phyloP scores from a whole-genome alignment of 148 eudicot genomes.

The Amaranthus hypochondriacus region DNA sequence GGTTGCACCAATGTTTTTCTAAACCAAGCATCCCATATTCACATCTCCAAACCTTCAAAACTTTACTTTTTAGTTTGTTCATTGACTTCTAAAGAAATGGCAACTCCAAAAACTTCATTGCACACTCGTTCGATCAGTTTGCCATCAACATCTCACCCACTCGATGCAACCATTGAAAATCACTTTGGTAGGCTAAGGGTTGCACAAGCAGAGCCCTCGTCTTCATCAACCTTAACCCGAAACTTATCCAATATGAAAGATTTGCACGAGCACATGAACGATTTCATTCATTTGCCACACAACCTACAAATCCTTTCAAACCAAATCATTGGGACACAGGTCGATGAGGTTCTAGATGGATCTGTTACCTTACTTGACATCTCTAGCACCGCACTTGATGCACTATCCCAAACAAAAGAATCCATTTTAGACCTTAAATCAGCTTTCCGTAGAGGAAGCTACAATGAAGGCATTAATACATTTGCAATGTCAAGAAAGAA shows the following conservation, averaged over 20 bases:
- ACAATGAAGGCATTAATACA: conserved; percentile 11
- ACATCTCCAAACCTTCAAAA: background rate
- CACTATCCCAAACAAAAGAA: conserved; percentile 23
- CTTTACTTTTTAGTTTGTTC: background rate
- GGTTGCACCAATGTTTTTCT: background rate
- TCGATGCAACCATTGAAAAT: conserved; percentile 23
- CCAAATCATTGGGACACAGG: conserved; percentile 6
- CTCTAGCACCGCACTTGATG: conserved; percentile 24
- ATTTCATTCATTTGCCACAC: conserved; percentile 23
- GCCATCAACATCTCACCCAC: conserved; percentile 35
- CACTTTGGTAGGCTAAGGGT: conserved; percentile 27
- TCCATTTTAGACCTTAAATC: conserved; percentile 36
- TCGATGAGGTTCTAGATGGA: conserved; percentile 29
- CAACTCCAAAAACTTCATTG: conserved; percentile 15
- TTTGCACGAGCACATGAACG: conserved; percentile 32
- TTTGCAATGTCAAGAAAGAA: conserved; percentile 36
- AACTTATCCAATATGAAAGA: conserved; percentile 24
- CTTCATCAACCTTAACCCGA: conserved; percentile 24
- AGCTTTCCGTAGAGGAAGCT: conserved; percentile 33
- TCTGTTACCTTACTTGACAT: conserved; percentile 35
- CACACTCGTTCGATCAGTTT: conserved; percentile 40
- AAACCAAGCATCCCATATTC: background rate
- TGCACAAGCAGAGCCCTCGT: conserved; percentile 15
- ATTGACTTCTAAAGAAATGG: background rate
- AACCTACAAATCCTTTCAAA: conserved; percentile 23